A percentile compares a stretch with the other conserved stretches of the same genome.
Conservation (phyloP, 495 filamentous ascomycete species). For the Podospora sp. region DNA sequence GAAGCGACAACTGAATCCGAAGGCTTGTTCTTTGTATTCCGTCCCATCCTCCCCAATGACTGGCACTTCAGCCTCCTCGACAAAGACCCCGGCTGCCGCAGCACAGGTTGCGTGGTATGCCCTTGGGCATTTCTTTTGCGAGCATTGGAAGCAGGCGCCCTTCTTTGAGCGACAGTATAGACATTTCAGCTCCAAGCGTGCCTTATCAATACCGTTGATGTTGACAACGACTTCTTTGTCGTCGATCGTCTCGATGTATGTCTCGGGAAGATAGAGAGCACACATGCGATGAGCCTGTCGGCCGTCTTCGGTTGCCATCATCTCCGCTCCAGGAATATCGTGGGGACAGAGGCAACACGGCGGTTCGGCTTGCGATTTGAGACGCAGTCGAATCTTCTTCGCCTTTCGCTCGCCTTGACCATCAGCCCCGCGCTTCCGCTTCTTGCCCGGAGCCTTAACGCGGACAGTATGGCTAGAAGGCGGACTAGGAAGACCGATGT, state of each 20-base stretch:
- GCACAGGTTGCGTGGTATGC: slow-evolving; percentile 97
- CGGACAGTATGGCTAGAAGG: slow-evolving; percentile 54
- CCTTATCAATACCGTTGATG: slow-evolving; percentile 79
- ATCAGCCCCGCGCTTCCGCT: slow-evolving; percentile 44
- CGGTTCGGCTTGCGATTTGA: slow-evolving; percentile 70
- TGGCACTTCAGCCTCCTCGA: slow-evolving; percentile 80
- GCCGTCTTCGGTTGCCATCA: slow-evolving; percentile 86
- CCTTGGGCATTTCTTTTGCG: slow-evolving; percentile 88
- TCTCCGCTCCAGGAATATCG: slow-evolving; percentile 78
- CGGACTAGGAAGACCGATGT: slow-evolving; percentile 72
- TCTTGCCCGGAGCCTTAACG: slow-evolving; percentile 62
- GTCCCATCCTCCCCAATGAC: slow-evolving; percentile 90
- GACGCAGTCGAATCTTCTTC: slow-evolving; percentile 72
- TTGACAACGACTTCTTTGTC: slow-evolving; percentile 72
- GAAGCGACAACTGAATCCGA: slow-evolving; percentile 91
- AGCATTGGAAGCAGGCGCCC: slow-evolving; percentile 96
- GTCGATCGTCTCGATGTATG: slow-evolving; percentile 75
- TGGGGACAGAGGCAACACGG: slow-evolving; percentile 97
- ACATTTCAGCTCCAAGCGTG: slow-evolving; percentile 87
- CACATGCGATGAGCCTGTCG: slow-evolving; percentile 87
- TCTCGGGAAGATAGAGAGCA: slow-evolving; percentile 89
- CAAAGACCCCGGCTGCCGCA: slow-evolving; percentile 83
- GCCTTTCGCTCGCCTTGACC: slow-evolving; percentile 54
- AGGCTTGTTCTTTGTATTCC: slow-evolving; percentile 84
- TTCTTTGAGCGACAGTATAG: slow-evolving; percentile 91